Conservation (phyloP, 768 basidiomycete genomes). For the Terana coerulea region DNA sequence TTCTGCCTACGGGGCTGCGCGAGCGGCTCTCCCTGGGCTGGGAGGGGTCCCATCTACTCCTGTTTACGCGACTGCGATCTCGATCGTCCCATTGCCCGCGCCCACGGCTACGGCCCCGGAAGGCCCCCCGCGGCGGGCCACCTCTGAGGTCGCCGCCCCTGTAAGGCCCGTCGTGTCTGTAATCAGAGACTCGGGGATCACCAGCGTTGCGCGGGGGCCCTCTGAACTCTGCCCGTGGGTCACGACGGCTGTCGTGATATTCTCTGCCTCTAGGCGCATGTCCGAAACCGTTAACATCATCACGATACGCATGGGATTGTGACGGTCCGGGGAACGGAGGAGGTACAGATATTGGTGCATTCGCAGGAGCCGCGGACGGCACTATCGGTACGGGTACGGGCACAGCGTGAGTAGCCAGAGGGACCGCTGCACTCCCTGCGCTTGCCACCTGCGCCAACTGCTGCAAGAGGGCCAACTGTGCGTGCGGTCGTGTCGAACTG, state of each 20-base stretch:
- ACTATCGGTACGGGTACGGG: conserved; percentile 28
- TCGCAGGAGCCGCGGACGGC: conserved; percentile 25
- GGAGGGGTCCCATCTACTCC: conserved; percentile 41
- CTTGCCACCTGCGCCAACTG: conserved; percentile 66
- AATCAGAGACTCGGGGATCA: conserved; percentile 39
- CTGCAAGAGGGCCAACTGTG: conserved; percentile 70
- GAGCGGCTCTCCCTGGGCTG: conserved; percentile 63
- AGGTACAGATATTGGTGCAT: conserved; percentile 26
- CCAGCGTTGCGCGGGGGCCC: conserved; percentile 53
- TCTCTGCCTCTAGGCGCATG: conserved; percentile 34
- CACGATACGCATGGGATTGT: conserved; percentile 34
- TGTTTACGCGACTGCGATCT: conserved; percentile 34
- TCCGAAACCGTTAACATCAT: conserved; percentile 36
- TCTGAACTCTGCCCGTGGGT: conserved; percentile 49
- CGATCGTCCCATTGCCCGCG: conserved; percentile 63
- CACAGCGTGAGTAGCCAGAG: conserved; percentile 20
- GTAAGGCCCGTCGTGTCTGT: conserved; percentile 1
- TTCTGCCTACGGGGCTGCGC: conserved; percentile 61
- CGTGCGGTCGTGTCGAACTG: conserved; percentile 45
- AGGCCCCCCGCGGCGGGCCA: conserved; percentile 48
- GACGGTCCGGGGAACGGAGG: conserved; percentile 23
- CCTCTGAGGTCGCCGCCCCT: conserved; percentile 44
- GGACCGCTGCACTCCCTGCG: conserved; percentile 20
- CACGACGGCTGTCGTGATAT: conserved; percentile 48
- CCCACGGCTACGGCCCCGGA: conserved; percentile 60